Base-by-base conservation (phyloP, 1,284 basidiomycete species). In the Apiotrichum gracile region DNA sequence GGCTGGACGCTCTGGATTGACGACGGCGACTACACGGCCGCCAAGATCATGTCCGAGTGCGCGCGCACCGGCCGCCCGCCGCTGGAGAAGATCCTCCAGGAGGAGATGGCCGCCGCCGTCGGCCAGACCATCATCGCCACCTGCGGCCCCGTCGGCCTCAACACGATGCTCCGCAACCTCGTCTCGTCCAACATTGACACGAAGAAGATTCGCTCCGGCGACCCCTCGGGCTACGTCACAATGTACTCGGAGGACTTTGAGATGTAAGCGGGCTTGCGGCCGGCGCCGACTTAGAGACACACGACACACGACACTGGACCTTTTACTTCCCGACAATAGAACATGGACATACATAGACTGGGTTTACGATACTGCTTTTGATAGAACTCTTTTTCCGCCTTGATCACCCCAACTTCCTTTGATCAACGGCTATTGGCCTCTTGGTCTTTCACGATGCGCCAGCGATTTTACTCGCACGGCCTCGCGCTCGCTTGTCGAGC, bases 41-140 rank as follows among this genome's bases (percentile, higher is more conserved):
- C 90, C 58, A 78, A 78, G 24, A 65, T 82, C n/a, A 77, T 90
- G 40, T 80, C 85, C 10, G 87, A 90, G 72, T 78, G 83, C 54
- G 85, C 85, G 10, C 78, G 82, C 40, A 81, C 83, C 1, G 89
- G 89, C 0, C 83, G 84, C 63, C 88, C 89, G 21, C 83, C 81
- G 61, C 69, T 88, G 41, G 81, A 83, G 47, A 75, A 78, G 41
- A 82, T 89, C 45, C 68, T 89, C n/a, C 77, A 78, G n/a, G 83
- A 86, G 51, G 87, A 89, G 68, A 81, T 86, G 6, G 77, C 80
- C 50, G 58, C 61, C 14, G 78, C 84, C 6, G 66, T 76, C 57
- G 86, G 85, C 10, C 74, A 81, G 14, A 69, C 86, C 41, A 77
- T 85, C 41, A 85, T 88, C 47, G 84, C 83, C 2, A 57, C 39